Evolutionary conservation across 192 early-diverging fungal species (phyloP).

Genomic region (Umbelopsis sp.): DNA sequence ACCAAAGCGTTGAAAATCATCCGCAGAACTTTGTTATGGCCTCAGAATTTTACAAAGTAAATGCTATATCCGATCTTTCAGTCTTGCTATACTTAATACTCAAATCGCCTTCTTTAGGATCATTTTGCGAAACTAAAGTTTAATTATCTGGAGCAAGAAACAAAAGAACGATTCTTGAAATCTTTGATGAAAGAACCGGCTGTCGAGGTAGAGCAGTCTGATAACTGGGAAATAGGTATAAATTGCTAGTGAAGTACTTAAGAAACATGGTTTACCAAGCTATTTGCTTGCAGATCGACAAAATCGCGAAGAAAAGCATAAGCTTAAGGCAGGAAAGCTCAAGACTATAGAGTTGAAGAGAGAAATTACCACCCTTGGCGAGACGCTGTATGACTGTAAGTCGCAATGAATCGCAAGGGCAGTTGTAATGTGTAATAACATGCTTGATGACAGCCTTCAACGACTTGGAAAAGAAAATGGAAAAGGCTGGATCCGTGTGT

Average conservation of each 20-base stretch:
- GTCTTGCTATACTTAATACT: neutral
- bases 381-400: slow-evolving; percentile 16
- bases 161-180: slow-evolving; percentile 56
- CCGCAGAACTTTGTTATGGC: slow-evolving; percentile 1
- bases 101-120: slow-evolving; percentile 31
- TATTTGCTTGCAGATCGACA: slow-evolving; percentile 11
- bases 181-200: slow-evolving; percentile 47
- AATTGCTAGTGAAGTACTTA: neutral
- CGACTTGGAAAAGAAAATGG: slow-evolving; percentile 1
- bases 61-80: neutral
- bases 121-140: slow-evolving; percentile 60
- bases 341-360: slow-evolving; percentile 12
- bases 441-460: neutral
- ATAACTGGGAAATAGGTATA: slow-evolving; percentile 36
- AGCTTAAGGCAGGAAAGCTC: slow-evolving; percentile 32
- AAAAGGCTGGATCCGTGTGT: slow-evolving; percentile 9
- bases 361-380: slow-evolving; percentile 22
- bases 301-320: slow-evolving; percentile 32
- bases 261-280: neutral
- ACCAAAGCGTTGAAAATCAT: neutral
- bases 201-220: slow-evolving; percentile 32
- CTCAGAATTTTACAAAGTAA: neutral
- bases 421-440: neutral
- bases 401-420: too few species aligned
- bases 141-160: slow-evolving; percentile 56